phyloP scores from a whole-genome alignment of 345 rosid species.

The Arabidopsis arenosa region DNA sequence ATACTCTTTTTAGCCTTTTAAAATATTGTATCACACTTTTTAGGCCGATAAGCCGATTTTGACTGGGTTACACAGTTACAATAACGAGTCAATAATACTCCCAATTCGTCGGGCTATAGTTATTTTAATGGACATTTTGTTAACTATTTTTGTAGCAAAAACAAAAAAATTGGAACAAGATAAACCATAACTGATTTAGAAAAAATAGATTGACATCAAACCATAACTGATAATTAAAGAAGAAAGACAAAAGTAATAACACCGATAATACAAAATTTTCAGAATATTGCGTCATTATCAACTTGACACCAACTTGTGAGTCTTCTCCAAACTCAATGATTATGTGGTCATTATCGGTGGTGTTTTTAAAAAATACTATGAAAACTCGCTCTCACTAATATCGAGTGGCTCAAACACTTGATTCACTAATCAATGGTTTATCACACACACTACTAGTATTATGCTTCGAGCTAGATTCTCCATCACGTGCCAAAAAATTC shows the following conservation, averaged over 20 bases:
- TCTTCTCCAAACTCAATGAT: slow-evolving; percentile 37
- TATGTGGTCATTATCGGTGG: slow-evolving; percentile 30
- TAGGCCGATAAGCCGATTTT: slow-evolving; percentile 17
- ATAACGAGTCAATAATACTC: slow-evolving; percentile 27
- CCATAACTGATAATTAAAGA: not conserved
- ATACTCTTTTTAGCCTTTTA: not conserved
- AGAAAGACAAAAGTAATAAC: not conserved
- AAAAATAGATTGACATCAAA: not conserved
- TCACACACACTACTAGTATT: not conserved
- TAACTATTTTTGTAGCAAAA: not conserved
- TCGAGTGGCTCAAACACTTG: not conserved
- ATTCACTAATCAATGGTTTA: slow-evolving; percentile 14
- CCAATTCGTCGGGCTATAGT: slow-evolving; percentile 15
- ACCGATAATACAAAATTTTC: not conserved
- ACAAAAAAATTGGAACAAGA: not conserved
- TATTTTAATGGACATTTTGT: not conserved
- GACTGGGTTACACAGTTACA: slow-evolving; percentile 22
- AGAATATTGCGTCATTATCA: slow-evolving; percentile 33
- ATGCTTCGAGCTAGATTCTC: slow-evolving; percentile 25
- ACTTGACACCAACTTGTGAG: slow-evolving; percentile 25
- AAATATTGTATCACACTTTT: slow-evolving; percentile 19
- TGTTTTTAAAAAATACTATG: slow-evolving; percentile 16
- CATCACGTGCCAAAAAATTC: slow-evolving; percentile 32
- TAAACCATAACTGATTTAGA: not conserved
- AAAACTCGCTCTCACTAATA: slow-evolving; percentile 16